Evolutionary conservation across 106 monocot species (phyloP).

Genomic region (Phalaenopsis aphrodite): DNA sequence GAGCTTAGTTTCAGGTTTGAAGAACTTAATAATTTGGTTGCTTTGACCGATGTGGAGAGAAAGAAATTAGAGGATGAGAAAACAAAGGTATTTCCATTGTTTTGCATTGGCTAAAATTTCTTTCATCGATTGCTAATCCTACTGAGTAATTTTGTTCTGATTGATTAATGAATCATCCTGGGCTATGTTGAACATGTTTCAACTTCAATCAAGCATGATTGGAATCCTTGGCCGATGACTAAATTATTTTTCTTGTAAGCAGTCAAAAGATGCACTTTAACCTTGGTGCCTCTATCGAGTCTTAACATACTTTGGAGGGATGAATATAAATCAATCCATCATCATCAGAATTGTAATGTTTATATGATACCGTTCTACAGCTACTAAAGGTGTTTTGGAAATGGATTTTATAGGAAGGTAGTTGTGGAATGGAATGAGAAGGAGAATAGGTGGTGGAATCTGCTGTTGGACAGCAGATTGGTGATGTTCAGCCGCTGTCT

Average conservation of each 20-base stretch:
- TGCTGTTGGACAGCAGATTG: no score
- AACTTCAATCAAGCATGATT: neutral
- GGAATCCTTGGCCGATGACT: neutral
- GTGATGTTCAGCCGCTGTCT: no score
- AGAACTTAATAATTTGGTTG: slow-evolving; percentile 54
- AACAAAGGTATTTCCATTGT: slow-evolving; percentile 36
- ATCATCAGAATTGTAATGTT: no score
- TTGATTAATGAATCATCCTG: neutral
- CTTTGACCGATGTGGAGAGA: slow-evolving; percentile 41
- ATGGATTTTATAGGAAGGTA: no score
- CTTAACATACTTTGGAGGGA: neutral
- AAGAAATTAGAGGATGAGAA: slow-evolving; percentile 61
- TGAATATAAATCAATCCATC: neutral
- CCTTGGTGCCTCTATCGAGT: neutral
- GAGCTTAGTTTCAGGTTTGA: slow-evolving; percentile 50
- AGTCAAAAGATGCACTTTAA: neutral
- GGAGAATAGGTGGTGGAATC: no score
- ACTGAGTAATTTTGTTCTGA: neutral
- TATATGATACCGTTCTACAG: no score
- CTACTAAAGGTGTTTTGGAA: no score
- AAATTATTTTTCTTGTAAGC: neutral
- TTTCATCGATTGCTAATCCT: neutral
- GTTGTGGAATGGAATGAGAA: no score
- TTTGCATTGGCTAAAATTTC: no score
- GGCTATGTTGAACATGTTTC: no score